Evolutionary conservation across 2,329 filamentous ascomycete species (phyloP).

Genomic region (Ceratocystis diversiconidia): DNA sequence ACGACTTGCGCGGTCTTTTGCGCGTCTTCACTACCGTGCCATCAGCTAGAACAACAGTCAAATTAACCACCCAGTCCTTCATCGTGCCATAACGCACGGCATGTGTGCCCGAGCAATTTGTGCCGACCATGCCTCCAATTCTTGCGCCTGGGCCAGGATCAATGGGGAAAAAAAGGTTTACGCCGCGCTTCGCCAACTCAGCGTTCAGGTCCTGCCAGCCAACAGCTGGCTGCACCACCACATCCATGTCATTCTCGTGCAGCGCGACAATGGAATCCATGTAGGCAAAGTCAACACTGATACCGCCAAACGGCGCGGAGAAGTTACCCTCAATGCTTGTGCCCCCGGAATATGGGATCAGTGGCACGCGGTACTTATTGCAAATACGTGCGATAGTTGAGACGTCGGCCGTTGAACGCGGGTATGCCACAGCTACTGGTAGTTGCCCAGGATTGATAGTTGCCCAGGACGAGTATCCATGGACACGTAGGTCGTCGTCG

Average conservation of each 20-base stretch:
- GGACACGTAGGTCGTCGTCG: slow-evolving; percentile 44
- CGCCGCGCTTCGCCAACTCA: slow-evolving; percentile 49
- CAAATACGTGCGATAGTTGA: slow-evolving; percentile 52
- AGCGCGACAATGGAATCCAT: slow-evolving; percentile 75
- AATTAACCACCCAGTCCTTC: slow-evolving; percentile 76
- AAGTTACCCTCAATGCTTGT: slow-evolving; percentile 84
- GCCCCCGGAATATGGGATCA: slow-evolving; percentile 77
- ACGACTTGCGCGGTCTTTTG: slow-evolving; percentile 62
- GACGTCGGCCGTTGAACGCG: slow-evolving; percentile 46
- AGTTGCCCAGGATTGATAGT: slow-evolving; percentile 44
- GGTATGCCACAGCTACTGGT: slow-evolving; percentile 51
- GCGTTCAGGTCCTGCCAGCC: slow-evolving; percentile 87
- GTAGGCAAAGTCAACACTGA: slow-evolving; percentile 76
- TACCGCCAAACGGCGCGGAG: slow-evolving; percentile 69
- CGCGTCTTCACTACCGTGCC: slow-evolving; percentile 68
- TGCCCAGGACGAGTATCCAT: slow-evolving; percentile 57
- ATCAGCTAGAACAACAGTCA: slow-evolving; percentile 68
- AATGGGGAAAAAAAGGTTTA: slow-evolving; percentile 77
- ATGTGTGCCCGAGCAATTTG: slow-evolving; percentile 65
- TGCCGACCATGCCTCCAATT: slow-evolving; percentile 73
- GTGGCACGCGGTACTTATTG: slow-evolving; percentile 63
- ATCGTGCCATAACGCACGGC: slow-evolving; percentile 72
- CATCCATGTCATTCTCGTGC: slow-evolving; percentile 79
- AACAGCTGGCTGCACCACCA: slow-evolving; percentile 81
- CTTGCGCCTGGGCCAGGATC: slow-evolving; percentile 64